Evolutionary conservation across 306 rosid genomes (phyloP).

Genomic region (peach (Prunus persica)): Prunus_persica_NCBIv2 NC_034010.1:20587001-20587500

Average conservation of each 20-base stretch:
- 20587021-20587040: background rate
- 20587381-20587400: background rate
- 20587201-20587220: background rate
- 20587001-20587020: background rate
- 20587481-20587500: background rate
- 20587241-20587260: background rate
- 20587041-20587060: background rate
- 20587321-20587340: background rate
- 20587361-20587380: background rate
- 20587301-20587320: no score
- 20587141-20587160: slow-evolving; percentile 2
- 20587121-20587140: background rate
- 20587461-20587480: background rate
- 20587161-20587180: background rate
- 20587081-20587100: background rate
- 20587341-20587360: background rate
- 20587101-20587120: background rate
- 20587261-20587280: background rate
- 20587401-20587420: background rate
- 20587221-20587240: background rate
- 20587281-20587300: background rate
- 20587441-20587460: background rate
- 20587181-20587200: slow-evolving; percentile 1
- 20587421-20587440: background rate
- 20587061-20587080: background rate